Percentiles rank a stretch among this genome's conserved stretches.
These are phyloP conservation scores for Sclerotinia trifoliorum DNA, from an alignment of 2,329 filamentous ascomycete species.

Conservation along the genomic window DNA sequence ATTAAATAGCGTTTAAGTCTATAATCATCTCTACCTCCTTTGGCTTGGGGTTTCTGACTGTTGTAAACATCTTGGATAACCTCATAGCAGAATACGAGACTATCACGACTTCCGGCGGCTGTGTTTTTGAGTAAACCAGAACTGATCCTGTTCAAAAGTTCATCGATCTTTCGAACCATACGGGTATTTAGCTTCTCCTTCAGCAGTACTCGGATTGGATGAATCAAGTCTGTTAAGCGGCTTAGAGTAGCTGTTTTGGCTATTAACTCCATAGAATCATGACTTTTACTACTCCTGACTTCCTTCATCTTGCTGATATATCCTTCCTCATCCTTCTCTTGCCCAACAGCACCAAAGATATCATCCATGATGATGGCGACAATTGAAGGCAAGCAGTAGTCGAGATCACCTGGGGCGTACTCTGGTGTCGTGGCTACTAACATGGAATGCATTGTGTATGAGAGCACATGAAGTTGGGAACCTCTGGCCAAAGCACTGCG, in stretches of 20 bases:
- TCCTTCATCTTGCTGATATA: constrained; percentile 97
- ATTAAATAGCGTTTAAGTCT: constrained; percentile 73
- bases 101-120: constrained; percentile 73
- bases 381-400: constrained; percentile 79
- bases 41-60: constrained; percentile 52
- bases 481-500: constrained; percentile 78
- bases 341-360: constrained; percentile 86
- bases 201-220: constrained; percentile 74
- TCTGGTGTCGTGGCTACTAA: constrained; percentile 71
- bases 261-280: constrained; percentile 93
- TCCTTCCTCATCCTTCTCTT: constrained; percentile 96
- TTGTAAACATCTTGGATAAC: constrained; percentile 84
- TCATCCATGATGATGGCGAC: constrained; percentile 93
- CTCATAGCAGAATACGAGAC: constrained; percentile 93
- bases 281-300: constrained; percentile 96
- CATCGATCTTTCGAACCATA: constrained; percentile 86
- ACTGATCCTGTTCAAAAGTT: constrained; percentile 78
- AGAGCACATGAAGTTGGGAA: constrained; percentile 92
- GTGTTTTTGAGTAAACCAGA: constrained; percentile 81
- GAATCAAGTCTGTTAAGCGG: constrained; percentile 71
- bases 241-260: constrained; percentile 76
- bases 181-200: constrained; percentile 80
- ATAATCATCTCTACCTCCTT: constrained; percentile 55
- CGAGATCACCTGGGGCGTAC: constrained; percentile 77
- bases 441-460: constrained; percentile 91